Evolutionary conservation across 148 eudicot species (phyloP).

Genomic region (Suaeda aralocaspica): DNA sequence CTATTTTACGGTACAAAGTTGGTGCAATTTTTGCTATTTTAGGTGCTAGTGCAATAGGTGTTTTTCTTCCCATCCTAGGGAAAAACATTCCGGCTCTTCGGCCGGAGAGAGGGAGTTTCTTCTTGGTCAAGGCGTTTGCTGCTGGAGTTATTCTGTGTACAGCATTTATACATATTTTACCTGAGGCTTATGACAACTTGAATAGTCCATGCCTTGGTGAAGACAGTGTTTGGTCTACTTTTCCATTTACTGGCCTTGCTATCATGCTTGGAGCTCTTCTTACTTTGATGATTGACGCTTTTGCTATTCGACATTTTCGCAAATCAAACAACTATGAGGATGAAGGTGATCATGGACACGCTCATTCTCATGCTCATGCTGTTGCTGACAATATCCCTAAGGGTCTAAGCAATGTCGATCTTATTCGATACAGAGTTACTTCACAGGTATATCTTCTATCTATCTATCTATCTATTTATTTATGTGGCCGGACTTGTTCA

Average conservation of each 20-base stretch:
- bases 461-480: no score
- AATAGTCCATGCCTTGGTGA: conserved; percentile 32
- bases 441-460: conserved; percentile 48
- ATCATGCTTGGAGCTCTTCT: conserved; percentile 30
- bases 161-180: conserved; percentile 34
- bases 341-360: conserved; percentile 4
- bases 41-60: conserved; percentile 23
- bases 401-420: conserved; percentile 24
- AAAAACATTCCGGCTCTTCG: conserved; percentile 18
- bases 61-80: conserved; percentile 29
- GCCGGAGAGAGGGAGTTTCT: conserved; percentile 33
- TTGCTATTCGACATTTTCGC: conserved; percentile 32
- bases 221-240: conserved; percentile 17
- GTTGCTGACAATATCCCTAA: conserved; percentile 14
- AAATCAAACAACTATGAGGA: no score
- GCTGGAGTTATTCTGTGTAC: conserved; percentile 44
- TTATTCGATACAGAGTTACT: conserved; percentile 32
- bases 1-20: conserved; percentile 30
- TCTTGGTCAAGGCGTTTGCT: conserved; percentile 37
- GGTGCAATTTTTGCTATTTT: conserved; percentile 27
- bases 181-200: conserved; percentile 31
- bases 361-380: conserved; percentile 32
- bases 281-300: conserved; percentile 39
- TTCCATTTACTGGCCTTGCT: conserved; percentile 33
- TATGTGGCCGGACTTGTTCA: no score